Conservation (phyloP, 2,329 filamentous ascomycete genomes). For the Teratosphaeria zuluensis region DNA sequence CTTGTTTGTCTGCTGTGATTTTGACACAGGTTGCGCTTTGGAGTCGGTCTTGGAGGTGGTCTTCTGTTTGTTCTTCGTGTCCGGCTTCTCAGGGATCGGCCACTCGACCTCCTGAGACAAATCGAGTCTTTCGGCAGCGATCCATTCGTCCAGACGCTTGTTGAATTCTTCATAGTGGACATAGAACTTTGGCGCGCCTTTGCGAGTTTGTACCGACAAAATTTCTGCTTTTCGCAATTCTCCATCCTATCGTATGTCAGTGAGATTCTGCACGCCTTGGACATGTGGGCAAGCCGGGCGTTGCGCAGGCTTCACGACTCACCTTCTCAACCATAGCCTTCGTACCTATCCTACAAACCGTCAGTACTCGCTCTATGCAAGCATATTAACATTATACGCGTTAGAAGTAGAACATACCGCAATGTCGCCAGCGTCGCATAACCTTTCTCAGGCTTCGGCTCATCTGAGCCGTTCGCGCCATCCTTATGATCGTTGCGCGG, state of each 20-base stretch:
- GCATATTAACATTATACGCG: not conserved
- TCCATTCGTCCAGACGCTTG: conserved; percentile 83
- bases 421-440: conserved; percentile 78
- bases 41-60: conserved; percentile 19
- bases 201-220: conserved; percentile 82
- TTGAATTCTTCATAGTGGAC: conserved; percentile 99
- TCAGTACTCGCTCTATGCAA: conserved; percentile 5
- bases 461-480: conserved; percentile 20
- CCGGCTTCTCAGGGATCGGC: conserved; percentile 82
- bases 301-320: conserved; percentile 21
- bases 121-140: conserved; percentile 71
- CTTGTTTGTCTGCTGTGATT: conserved; percentile 24
- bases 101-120: conserved; percentile 88
- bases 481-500: conserved; percentile 37
- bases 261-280: not conserved
- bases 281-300: conserved; percentile 1
- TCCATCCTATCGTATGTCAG: conserved; percentile 50
- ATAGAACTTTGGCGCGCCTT: conserved; percentile 82
- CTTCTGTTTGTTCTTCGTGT: conserved; percentile 74
- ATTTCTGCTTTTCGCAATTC: conserved; percentile 89
- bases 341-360: conserved; percentile 49
- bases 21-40: conserved; percentile 28
- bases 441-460: conserved; percentile 56
- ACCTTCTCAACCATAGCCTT: conserved; percentile 64
- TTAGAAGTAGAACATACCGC: conserved; percentile 43